phyloP scores from a whole-genome alignment of 495 filamentous ascomycete genomes.

The Parachaetomium inaequale region DNA sequence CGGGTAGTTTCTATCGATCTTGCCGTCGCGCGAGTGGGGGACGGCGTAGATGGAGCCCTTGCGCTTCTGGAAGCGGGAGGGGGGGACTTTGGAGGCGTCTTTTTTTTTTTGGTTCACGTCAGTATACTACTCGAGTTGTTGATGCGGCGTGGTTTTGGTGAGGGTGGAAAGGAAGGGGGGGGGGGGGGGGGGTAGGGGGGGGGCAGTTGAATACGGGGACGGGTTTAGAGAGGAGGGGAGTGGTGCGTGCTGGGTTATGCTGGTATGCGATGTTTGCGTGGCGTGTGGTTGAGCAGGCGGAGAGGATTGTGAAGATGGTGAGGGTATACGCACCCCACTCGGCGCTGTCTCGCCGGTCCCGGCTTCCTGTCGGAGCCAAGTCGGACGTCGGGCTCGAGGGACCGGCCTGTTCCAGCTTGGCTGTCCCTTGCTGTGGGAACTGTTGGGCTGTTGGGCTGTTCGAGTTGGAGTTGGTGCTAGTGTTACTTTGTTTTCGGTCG shows the following conservation, averaged over 20 bases:
- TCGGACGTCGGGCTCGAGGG: not conserved
- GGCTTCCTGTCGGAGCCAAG: not conserved
- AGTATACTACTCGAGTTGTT: not conserved
- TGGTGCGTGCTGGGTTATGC: too few relatives aligned
- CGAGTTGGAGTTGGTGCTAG: conserved; percentile 5
- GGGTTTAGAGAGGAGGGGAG: not conserved
- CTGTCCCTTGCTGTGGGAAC: not conserved
- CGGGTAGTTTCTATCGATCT: conserved; percentile 49
- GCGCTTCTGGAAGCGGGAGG: conserved; percentile 59
- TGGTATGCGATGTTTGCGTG: too few relatives aligned
- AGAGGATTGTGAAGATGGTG: not conserved
- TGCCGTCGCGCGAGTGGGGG: conserved; percentile 54
- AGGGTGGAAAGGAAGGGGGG: not conserved
- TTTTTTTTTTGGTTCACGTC: not conserved
- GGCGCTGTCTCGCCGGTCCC: conserved; percentile 27
- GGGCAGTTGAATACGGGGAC: not conserved
- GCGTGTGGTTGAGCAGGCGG: not conserved
- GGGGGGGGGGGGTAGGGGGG: not conserved
- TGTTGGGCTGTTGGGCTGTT: conserved; percentile 7
- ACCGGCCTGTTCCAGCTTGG: not conserved
- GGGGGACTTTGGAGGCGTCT: conserved; percentile 60
- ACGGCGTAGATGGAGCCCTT: conserved; percentile 62
- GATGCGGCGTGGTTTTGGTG: too few relatives aligned
- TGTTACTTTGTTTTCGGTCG: conserved; percentile 7
- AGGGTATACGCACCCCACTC: conserved; percentile 40